phyloP scores from a whole-genome alignment of 2,329 filamentous ascomycete genomes.

The Colletotrichum sp. region DNA sequence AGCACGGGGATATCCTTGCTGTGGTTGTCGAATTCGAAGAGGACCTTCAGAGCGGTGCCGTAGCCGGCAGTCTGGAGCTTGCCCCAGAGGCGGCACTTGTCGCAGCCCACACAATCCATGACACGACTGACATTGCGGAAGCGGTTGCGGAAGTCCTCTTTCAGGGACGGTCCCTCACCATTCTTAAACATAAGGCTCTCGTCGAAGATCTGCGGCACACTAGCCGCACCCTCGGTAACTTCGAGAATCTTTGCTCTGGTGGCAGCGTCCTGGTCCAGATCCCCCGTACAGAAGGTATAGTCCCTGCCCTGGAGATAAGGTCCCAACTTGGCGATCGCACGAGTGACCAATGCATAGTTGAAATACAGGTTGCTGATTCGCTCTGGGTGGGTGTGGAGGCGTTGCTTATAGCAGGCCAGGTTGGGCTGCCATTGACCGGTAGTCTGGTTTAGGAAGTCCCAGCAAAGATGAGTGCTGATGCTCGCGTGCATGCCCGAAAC shows the following conservation, averaged over 20 bases:
- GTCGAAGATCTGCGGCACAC: slow-evolving; percentile 84
- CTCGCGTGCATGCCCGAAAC: slow-evolving; percentile 98
- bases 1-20: slow-evolving; percentile 71
- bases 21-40: slow-evolving; percentile 87
- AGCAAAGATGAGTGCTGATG: slow-evolving; percentile 95
- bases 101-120: slow-evolving; percentile 98
- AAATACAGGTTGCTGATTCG: slow-evolving; percentile 98
- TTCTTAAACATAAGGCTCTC: slow-evolving; percentile 94
- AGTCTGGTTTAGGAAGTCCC: slow-evolving; percentile 93
- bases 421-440: slow-evolving; percentile 95
- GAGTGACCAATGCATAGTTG: slow-evolving; percentile 95
- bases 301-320: slow-evolving; percentile 69
- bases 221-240: slow-evolving; percentile 73
- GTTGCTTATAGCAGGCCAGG: slow-evolving; percentile 82
- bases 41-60: slow-evolving; percentile 90
- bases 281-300: slow-evolving; percentile 93
- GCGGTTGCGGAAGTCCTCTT: slow-evolving; percentile 96
- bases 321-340: slow-evolving; percentile 88
- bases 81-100: slow-evolving; percentile 98
- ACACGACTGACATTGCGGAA: slow-evolving; percentile 96
- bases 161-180: slow-evolving; percentile 75
- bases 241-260: slow-evolving; percentile 85
- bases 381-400: slow-evolving; percentile 86
- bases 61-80: slow-evolving; percentile 96
- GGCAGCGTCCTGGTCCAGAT: slow-evolving; percentile 75